phyloP scores from a whole-genome alignment of 305 asterid species.

The Ruellia speciosa region DNA sequence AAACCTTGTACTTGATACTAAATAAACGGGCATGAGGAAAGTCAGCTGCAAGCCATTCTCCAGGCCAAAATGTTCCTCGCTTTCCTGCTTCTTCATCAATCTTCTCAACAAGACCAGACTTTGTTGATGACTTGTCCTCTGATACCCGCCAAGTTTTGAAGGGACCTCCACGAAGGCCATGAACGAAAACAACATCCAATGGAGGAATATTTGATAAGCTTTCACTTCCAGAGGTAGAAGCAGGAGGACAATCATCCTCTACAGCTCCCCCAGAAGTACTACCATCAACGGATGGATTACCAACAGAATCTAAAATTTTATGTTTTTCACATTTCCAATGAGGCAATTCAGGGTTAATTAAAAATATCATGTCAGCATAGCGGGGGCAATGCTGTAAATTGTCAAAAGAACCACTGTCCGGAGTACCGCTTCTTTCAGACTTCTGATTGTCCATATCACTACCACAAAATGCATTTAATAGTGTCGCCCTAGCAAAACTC shows the following conservation, averaged over 20 bases:
- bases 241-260: slow-evolving; percentile 31
- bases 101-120: slow-evolving; percentile 98
- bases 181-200: slow-evolving; percentile 83
- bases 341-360: slow-evolving; percentile 75
- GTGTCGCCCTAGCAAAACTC: slow-evolving; percentile 89
- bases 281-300: slow-evolving; percentile 32
- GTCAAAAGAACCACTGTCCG: slow-evolving; percentile 28
- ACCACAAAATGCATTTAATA: slow-evolving; percentile 69
- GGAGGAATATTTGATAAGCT: slow-evolving; percentile 50
- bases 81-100: slow-evolving; percentile 98
- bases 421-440: slow-evolving; percentile 32
- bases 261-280: slow-evolving; percentile 33
- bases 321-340: slow-evolving; percentile 76
- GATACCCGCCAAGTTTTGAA: slow-evolving; percentile 96
- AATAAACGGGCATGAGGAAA: slow-evolving; percentile 90
- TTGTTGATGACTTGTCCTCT: slow-evolving; percentile 89
- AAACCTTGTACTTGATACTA: slow-evolving; percentile 88
- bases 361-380: slow-evolving; percentile 71
- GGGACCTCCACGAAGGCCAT: slow-evolving; percentile 98
- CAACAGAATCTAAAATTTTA: slow-evolving; percentile 24
- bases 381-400: slow-evolving; percentile 39
- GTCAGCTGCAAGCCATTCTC: slow-evolving; percentile 94
- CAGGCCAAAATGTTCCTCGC: slow-evolving; percentile 98
- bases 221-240: slow-evolving; percentile 48
- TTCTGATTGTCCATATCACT: slow-evolving; percentile 36